Percentiles rank a stretch among this genome's conserved stretches.
Evolutionary conservation across 768 basidiomycete genomes (phyloP).

Genomic region (Panellus pusillus): DNA sequence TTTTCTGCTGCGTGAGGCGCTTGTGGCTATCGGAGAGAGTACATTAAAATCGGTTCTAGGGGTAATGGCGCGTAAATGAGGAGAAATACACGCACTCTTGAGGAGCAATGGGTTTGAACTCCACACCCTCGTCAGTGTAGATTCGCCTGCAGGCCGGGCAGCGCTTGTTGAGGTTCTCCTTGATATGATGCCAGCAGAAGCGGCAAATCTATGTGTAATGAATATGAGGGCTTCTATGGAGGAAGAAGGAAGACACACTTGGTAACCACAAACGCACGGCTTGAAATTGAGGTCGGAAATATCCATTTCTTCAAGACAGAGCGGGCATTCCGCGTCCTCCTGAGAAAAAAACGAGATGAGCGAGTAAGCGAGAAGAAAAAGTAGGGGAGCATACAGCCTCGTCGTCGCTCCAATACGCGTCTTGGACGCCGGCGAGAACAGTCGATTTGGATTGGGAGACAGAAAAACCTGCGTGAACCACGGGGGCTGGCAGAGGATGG

Average conservation of each 20-base stretch:
- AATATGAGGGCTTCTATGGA: slow-evolving; percentile 9
- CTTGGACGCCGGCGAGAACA: slow-evolving; percentile 86
- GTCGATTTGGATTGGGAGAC: slow-evolving; percentile 80
- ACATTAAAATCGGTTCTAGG: slow-evolving; percentile 17
- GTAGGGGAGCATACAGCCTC: slow-evolving; percentile 58
- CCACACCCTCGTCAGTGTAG: slow-evolving; percentile 89
- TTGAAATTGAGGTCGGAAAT: slow-evolving; percentile 99
- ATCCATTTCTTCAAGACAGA: slow-evolving; percentile 99
- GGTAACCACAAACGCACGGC: slow-evolving; percentile 98
- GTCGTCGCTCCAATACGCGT: slow-evolving; percentile 97
- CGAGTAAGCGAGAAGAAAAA: slow-evolving; percentile 18
- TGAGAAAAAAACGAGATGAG: slow-evolving; percentile 33
- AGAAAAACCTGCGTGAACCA: slow-evolving; percentile 68
- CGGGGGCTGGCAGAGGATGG: slow-evolving; percentile 71
- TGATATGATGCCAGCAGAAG: slow-evolving; percentile 99
- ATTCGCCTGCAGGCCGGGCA: slow-evolving; percentile 95
- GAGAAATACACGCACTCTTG: slow-evolving; percentile 75
- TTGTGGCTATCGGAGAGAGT: slow-evolving; percentile 65
- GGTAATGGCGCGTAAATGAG: slow-evolving; percentile 17
- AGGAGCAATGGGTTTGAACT: slow-evolving; percentile 92
- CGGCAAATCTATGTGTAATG: slow-evolving; percentile 79
- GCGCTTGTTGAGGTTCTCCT: slow-evolving; percentile 90
- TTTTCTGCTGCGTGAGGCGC: slow-evolving; percentile 92
- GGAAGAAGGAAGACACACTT: slow-evolving; percentile 48
- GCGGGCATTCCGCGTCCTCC: slow-evolving; percentile 98